Base-by-base conservation (phyloP, 192 early-diverging fungal genomes). In the Geranomyces variabilis region DNA sequence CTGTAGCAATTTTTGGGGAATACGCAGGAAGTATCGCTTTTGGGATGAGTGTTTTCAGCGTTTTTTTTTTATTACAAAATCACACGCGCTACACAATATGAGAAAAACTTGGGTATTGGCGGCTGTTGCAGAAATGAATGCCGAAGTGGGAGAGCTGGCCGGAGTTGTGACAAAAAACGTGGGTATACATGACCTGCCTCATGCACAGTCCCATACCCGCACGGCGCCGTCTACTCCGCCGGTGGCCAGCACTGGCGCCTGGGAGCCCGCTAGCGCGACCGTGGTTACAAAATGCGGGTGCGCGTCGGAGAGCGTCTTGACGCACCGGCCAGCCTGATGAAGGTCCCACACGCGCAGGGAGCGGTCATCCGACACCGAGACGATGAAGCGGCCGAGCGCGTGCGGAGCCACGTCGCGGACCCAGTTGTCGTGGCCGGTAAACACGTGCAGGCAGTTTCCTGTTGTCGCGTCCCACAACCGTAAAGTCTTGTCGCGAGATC, bases 401-500 rank as follows among this genome's bases (percentile, higher is more conserved):
- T 94, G 92, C 70, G 95, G 89, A 0, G 86, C 86, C 46, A 97
- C 76, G 43, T 90, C 92, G 44, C 95, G 90, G n/a, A 83, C 60
- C 78, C 81, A 80, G 33, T 72, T 73, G 47, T 64, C 63, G 65
- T 75, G 73, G 1, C 69, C 61, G 3, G 34, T 51, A 45, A 82
- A 56, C n/a, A 70, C 43, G 19, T 57, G 26, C 9, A 77, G 36
- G 26, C 61, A 63, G 24, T 71, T 63, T 0, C 78, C 78, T 17
- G 78, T 80, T 2, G 31, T 12, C 1, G 58, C 22, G 56, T 78
- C 67, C 78, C 78, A 83, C 4, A 64, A 36, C 28, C 63, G 63
- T n/a, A 98, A 87, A 0, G 91, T 91, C 65, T 96, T 96, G 77
- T 98, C 96, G 63, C 96, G 86, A 47, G 94, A 94, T 1, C 89